A percentile compares a stretch with the other conserved stretches of the same genome.
Evolutionary conservation across 441 rosid genomes (phyloP).

Genomic region (Erodium moschatum): DNA sequence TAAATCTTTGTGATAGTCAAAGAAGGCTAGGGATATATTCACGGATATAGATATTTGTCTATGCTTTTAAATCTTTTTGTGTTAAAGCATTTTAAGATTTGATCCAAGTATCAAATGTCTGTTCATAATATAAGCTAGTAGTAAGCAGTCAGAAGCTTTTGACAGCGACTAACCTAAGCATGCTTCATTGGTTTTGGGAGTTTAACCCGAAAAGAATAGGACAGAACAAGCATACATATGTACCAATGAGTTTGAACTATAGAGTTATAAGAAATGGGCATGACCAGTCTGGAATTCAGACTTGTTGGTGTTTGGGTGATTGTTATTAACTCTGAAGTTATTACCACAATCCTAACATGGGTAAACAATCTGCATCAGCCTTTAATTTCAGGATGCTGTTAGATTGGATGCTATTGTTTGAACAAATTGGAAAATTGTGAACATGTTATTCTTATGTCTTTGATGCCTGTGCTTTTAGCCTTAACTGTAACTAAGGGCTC

Average conservation of each 20-base stretch:
- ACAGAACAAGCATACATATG: constrained; percentile 4
- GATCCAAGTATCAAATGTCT: not conserved
- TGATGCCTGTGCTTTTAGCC: not conserved
- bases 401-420: not conserved
- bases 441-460: not conserved
- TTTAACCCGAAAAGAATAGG: not conserved
- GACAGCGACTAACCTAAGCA: not conserved
- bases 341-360: not conserved
- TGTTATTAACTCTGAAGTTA: not conserved
- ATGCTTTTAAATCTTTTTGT: not conserved
- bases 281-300: not conserved
- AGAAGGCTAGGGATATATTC: not conserved
- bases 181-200: not conserved
- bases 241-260: not conserved
- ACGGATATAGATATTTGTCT: not conserved
- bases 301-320: not conserved
- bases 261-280: not conserved
- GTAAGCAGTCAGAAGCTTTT: not conserved
- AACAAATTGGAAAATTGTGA: not conserved
- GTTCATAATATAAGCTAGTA: not conserved
- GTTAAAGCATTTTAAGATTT: not conserved
- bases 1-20: not conserved
- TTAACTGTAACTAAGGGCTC: not conserved
- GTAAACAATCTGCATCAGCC: not conserved
- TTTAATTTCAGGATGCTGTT: constrained; percentile 2